phyloP scores from a whole-genome alignment of 2,329 filamentous ascomycete species.

The Ophiostoma angusticollis region DNA sequence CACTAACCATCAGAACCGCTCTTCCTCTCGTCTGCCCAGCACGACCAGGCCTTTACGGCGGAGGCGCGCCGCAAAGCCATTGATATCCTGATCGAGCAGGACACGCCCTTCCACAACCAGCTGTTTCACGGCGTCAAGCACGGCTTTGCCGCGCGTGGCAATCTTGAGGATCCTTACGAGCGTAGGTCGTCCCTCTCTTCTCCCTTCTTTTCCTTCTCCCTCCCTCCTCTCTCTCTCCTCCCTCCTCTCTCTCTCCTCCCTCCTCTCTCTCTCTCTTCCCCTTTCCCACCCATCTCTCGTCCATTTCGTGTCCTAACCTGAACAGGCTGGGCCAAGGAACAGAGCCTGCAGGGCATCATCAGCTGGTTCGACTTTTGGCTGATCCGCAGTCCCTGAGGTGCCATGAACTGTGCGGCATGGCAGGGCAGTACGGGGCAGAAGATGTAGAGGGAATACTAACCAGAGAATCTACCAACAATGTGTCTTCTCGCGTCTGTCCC shows the following conservation, averaged over 20 bases:
- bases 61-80: slow-evolving; percentile 27
- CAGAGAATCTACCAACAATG: too few species aligned
- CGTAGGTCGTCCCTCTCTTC: slow-evolving; percentile 16
- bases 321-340: slow-evolving; percentile 15
- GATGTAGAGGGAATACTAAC: too few species aligned
- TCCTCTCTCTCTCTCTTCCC: neutral
- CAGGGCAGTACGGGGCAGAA: too few species aligned
- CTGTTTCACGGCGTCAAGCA: slow-evolving; percentile 44
- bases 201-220: neutral
- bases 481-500: too few species aligned
- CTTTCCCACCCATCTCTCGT: neutral
- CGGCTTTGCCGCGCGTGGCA: slow-evolving; percentile 12
- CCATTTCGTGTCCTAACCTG: neutral
- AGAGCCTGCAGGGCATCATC: slow-evolving; percentile 14
- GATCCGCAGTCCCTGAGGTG: slow-evolving; percentile 1
- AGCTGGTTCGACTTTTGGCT: slow-evolving; percentile 15
- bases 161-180: slow-evolving; percentile 25
- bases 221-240: slow-evolving; percentile 8
- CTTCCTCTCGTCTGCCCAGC: slow-evolving; percentile 32
- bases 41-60: slow-evolving; percentile 30
- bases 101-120: slow-evolving; percentile 45
- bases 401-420: too few species aligned
- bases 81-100: slow-evolving; percentile 27
- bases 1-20: slow-evolving; percentile 31
- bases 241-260: slow-evolving; percentile 19